phyloP scores from a whole-genome alignment of 2,329 filamentous ascomycete genomes.

The Bimuria novae-zelandiae region DNA sequence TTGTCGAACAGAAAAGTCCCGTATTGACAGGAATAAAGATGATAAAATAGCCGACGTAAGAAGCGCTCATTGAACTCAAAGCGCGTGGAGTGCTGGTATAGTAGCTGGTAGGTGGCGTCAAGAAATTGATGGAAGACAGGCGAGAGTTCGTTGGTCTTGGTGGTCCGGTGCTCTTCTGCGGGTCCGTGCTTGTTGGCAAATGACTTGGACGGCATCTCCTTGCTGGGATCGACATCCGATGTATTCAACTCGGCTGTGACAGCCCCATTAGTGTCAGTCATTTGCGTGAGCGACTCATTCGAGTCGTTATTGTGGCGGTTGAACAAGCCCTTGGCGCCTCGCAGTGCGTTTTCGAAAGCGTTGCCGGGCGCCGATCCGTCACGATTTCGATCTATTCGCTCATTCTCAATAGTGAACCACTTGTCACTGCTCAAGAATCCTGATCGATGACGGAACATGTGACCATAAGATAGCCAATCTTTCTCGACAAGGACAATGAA shows the following conservation, averaged over 20 bases:
- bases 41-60: slow-evolving; percentile 84
- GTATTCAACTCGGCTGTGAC: slow-evolving; percentile 48
- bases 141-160: slow-evolving; percentile 86
- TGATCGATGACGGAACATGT: slow-evolving; percentile 94
- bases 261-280: slow-evolving; percentile 54
- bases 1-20: slow-evolving; percentile 96
- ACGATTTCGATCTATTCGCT: slow-evolving; percentile 62
- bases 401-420: slow-evolving; percentile 89
- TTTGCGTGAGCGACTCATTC: slow-evolving; percentile 65
- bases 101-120: slow-evolving; percentile 88
- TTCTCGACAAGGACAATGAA: slow-evolving; percentile 96
- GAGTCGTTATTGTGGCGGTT: slow-evolving; percentile 73
- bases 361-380: slow-evolving; percentile 60
- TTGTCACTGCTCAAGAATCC: slow-evolving; percentile 88
- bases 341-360: slow-evolving; percentile 81
- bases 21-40: slow-evolving; percentile 94
- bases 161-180: slow-evolving; percentile 67
- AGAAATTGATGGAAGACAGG: slow-evolving; percentile 98
- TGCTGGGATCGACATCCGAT: slow-evolving; percentile 54
- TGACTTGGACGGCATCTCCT: slow-evolving; percentile 34
- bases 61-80: slow-evolving; percentile 98
- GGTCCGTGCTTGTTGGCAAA: slow-evolving; percentile 42
- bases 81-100: slow-evolving; percentile 81
- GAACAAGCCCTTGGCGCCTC: slow-evolving; percentile 88
- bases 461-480: slow-evolving; percentile 96